These are phyloP conservation scores for Zalaria sp. DNA, from an alignment of 2,329 filamentous ascomycete genomes.

Conservation along the genomic window DNA sequence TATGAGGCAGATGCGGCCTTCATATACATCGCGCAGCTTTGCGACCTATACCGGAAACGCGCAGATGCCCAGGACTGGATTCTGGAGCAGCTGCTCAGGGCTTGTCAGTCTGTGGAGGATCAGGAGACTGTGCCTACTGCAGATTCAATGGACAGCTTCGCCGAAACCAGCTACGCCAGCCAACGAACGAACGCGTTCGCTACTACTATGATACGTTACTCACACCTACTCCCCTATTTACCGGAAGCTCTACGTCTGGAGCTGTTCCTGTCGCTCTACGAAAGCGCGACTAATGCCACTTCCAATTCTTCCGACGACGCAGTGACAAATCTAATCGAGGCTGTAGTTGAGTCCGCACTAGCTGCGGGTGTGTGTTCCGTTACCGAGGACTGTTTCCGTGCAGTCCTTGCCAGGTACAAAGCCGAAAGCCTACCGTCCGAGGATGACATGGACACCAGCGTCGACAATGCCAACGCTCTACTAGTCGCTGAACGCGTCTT, in stretches of 20 bases:
- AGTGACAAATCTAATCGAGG: background rate
- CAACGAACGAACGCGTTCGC: conserved; percentile 1
- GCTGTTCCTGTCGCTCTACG: conserved; percentile 1
- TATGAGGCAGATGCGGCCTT: conserved; percentile 2
- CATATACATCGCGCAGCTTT: conserved; percentile 3
- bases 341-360: conserved; percentile 1
- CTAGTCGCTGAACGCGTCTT: background rate
- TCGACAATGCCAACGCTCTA: too few species aligned
- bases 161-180: background rate
- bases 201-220: background rate
- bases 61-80: background rate
- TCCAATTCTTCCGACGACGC: too few species aligned
- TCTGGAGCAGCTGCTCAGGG: too few species aligned
- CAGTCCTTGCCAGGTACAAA: background rate
- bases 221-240: conserved; percentile 1
- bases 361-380: background rate
- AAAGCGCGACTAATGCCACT: too few species aligned
- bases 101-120: too few species aligned
- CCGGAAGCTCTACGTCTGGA: background rate
- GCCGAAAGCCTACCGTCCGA: too few species aligned
- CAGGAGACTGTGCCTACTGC: too few species aligned
- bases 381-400: conserved; percentile 1
- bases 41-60: conserved; percentile 1
- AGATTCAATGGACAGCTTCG: too few species aligned
- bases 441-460: too few species aligned